Base-by-base conservation (phyloP, 768 basidiomycete genomes). In the Dioszegia hungarica region DNA sequence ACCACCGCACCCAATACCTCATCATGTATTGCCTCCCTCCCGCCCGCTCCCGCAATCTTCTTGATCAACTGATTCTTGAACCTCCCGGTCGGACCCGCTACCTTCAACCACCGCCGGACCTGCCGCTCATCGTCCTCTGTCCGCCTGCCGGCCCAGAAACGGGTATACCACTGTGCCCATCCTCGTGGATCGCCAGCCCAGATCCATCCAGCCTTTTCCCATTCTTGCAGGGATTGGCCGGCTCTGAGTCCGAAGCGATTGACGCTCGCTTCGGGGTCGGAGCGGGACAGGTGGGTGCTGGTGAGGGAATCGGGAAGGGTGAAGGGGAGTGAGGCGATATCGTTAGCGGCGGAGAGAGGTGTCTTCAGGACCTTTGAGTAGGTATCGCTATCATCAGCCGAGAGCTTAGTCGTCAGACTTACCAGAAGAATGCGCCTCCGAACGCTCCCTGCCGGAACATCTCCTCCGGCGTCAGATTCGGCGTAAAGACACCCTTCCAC, bases 161-260 rank as follows among this genome's bases (percentile, higher is more conserved):
- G 53, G 17, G 58, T 43, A 62, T 76, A 76, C 75, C 75, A 76
- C 56, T 76, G 66, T 15, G 73, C 73, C 75, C 75, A 76, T 17
- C 75, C 75, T 25, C 75, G 19, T 1, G 75, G 75, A 70, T 76
- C 75, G 3, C 64, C 73, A 12, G 34, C 22, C 73, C 73, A 74
- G 12, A 76, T 74, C 75, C 75, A 76, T 0, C 75, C 73, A 12
- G 67, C 64, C 51, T 76, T 76, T 50, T 76, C 75, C 75, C 75
- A 76, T 40, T 76, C 75, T 46, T 65, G 59, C 4, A 76, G 54
- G 4, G 59, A 62, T 46, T 74, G 73, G 9, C 75, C 75, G 0
- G 75, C 75, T 9, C 62, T 40, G 0, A 68, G 63, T 43, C 41
- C 50, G 55, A 66, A 76, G 31, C 71, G 56, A 37, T 76, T 76